phyloP scores from a whole-genome alignment of 2,329 filamentous ascomycete species.

The Alternaria metachromatica region DNA sequence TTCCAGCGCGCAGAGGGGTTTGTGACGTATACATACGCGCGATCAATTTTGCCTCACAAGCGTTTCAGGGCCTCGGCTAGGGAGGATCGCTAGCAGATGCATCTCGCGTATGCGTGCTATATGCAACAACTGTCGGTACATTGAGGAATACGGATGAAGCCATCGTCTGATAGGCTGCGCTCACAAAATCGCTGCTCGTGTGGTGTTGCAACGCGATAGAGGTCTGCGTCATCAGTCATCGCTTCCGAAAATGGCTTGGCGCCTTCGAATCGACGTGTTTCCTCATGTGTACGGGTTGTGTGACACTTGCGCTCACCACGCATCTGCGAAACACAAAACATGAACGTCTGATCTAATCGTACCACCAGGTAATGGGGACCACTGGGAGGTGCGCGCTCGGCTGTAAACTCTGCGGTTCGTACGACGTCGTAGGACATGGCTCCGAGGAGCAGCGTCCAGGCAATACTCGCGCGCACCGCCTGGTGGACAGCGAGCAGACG shows the following conservation, averaged over 20 bases:
- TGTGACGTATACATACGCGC: slow-evolving; percentile 32
- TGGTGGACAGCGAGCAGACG: slow-evolving; percentile 1
- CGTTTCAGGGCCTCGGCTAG: slow-evolving; percentile 34
- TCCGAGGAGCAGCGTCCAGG: slow-evolving; percentile 1
- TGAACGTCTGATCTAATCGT: slow-evolving; percentile 5
- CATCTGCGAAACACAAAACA: not conserved
- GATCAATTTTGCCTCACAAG: slow-evolving; percentile 29
- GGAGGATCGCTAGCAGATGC: not conserved
- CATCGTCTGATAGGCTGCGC: not conserved
- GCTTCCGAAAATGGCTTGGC: slow-evolving; percentile 1
- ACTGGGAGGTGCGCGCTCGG: slow-evolving; percentile 7
- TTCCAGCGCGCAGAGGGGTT: slow-evolving; percentile 2
- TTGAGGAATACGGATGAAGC: not conserved
- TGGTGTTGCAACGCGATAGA: not conserved
- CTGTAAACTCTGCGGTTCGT: slow-evolving; percentile 2
- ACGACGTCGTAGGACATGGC: not conserved
- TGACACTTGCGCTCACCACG: not conserved
- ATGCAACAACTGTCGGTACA: not conserved
- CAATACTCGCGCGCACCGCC: not conserved
- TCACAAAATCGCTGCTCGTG: not conserved
- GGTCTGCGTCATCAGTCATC: not conserved
- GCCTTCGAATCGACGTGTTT: not conserved
- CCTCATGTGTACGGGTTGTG: not conserved
- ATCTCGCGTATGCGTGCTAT: not conserved
- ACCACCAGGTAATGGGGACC: not conserved